Base-by-base conservation (phyloP, 306 rosid genomes). In the Malus domestica region DNA sequence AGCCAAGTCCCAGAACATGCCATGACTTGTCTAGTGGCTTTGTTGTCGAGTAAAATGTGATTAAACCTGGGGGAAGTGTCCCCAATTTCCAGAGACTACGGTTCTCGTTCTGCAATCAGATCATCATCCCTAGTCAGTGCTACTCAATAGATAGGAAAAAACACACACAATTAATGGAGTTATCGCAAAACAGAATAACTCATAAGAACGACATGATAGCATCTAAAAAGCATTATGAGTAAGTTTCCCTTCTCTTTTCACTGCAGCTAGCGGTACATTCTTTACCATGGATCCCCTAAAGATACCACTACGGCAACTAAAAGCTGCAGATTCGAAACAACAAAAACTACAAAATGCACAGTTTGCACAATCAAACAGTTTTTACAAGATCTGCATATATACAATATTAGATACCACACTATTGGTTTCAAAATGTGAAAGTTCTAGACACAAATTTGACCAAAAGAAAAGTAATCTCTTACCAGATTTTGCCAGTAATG, bases 401-500 rank as follows among this genome's bases (percentile, higher is more conserved):
- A 71, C n/a, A 25, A 25, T 2, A 54, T 64, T 20, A n/a, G 44
- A 74, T 45, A 44, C 35, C 18, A 2, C 25, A 55, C 3, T 25
- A 57, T 29, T 40, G 27, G 42, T 23, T 72, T 60, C 13, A 27
- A 70, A 20, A 69, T 14, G 32, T 11, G 35, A n/a, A 72, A 32
- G 46, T 52, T 20, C 33, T 23, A 57, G 42, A 40, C 30, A 68
- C 4, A 66, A 25, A 29, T 8, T 49, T 13, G 38, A 45, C 59
- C 30, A 29, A 25, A 55, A n/a, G 57, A 16, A 9, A 13, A 70
- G 61, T 65, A 64, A 78, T 78, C 51, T 60, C 79, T 82, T 83
- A 92, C 97, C 88, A 88, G 87, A 78, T 92, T 92, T 82, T 92
- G 97, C 97, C 96, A 92, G 87, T 92, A 86, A 76, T 92, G 97